Conservation (phyloP, 768 basidiomycete genomes). For the Strobilomyces echinocephalus region DNA sequence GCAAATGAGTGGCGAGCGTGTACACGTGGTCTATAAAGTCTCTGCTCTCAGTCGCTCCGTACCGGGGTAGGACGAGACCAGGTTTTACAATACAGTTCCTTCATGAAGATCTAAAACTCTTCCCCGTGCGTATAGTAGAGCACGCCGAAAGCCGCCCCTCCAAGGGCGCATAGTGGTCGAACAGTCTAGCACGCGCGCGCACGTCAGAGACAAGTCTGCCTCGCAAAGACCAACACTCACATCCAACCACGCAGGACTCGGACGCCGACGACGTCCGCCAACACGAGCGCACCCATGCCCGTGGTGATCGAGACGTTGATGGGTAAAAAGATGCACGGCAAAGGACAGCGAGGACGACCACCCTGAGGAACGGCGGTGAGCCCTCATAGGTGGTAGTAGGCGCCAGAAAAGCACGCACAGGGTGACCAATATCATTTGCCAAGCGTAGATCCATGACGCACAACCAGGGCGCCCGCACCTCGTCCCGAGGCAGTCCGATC, state of each 20-base stretch:
- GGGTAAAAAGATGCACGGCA: slow-evolving; percentile 76
- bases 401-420: slow-evolving; percentile 53
- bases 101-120: slow-evolving; percentile 38
- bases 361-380: slow-evolving; percentile 39
- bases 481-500: slow-evolving; percentile 80
- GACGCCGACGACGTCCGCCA: no score
- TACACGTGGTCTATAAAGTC: background rate
- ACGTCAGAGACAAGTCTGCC: slow-evolving; percentile 47
- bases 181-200: slow-evolving; percentile 21
- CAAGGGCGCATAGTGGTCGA: slow-evolving; percentile 13
- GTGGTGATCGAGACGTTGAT: slow-evolving; percentile 76
- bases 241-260: no score
- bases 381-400: background rate
- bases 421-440: slow-evolving; percentile 69
- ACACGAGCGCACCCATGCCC: slow-evolving; percentile 58
- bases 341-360: slow-evolving; percentile 82
- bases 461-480: slow-evolving; percentile 63
- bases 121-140: slow-evolving; percentile 46
- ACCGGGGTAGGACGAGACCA: slow-evolving; percentile 2
- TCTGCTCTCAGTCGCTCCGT: slow-evolving; percentile 3
- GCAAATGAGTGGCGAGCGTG: background rate
- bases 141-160: no score
- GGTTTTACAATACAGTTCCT: slow-evolving; percentile 13
- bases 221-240: slow-evolving; percentile 50
- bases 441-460: slow-evolving; percentile 79